Conservation (phyloP, 2,329 filamentous ascomycete genomes). For the Magnaporthiopsis incrustans region DNA sequence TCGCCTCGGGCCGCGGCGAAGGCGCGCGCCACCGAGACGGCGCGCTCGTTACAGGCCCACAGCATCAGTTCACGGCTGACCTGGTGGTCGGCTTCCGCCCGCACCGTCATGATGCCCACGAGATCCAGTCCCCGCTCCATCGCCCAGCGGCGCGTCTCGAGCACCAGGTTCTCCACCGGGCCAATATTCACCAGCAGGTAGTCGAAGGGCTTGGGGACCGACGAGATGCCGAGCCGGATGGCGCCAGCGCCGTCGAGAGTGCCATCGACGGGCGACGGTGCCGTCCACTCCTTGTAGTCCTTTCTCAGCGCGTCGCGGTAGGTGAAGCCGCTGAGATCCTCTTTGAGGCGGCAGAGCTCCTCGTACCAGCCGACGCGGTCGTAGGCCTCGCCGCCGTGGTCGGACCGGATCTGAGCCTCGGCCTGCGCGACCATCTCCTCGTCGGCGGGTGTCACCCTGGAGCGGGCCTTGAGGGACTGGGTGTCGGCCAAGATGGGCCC, state of each 20-base stretch:
- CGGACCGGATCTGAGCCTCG: slow-evolving; percentile 25
- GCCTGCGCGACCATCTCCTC: slow-evolving; percentile 48
- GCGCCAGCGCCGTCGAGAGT: slow-evolving; percentile 30
- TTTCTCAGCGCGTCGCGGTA: slow-evolving; percentile 66
- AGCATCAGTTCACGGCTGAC: slow-evolving; percentile 63
- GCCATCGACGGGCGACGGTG: background rate
- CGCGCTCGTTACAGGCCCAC: slow-evolving; percentile 48
- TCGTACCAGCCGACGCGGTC: slow-evolving; percentile 49
- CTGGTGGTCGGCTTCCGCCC: slow-evolving; percentile 38
- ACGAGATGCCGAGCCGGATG: slow-evolving; percentile 57
- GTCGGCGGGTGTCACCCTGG: slow-evolving; percentile 61
- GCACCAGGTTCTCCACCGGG: slow-evolving; percentile 35
- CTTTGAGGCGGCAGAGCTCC: slow-evolving; percentile 55
- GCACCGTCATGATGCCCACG: slow-evolving; percentile 62
- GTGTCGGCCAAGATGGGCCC: slow-evolving; percentile 71
- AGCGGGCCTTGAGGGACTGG: slow-evolving; percentile 49
- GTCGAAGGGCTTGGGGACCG: slow-evolving; percentile 51
- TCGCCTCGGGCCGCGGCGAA: slow-evolving; percentile 42
- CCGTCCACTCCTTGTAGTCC: slow-evolving; percentile 73
- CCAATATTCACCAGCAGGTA: slow-evolving; percentile 50
- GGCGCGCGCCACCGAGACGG: slow-evolving; percentile 37
- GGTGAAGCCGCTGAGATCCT: slow-evolving; percentile 52
- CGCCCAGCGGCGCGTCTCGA: slow-evolving; percentile 43
- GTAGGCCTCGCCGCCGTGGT: slow-evolving; percentile 27
- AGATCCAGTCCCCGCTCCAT: slow-evolving; percentile 53